These are phyloP conservation scores for Chenopodium formosanum DNA, from an alignment of 148 eudicot genomes.

Conservation along the genomic window DNA sequence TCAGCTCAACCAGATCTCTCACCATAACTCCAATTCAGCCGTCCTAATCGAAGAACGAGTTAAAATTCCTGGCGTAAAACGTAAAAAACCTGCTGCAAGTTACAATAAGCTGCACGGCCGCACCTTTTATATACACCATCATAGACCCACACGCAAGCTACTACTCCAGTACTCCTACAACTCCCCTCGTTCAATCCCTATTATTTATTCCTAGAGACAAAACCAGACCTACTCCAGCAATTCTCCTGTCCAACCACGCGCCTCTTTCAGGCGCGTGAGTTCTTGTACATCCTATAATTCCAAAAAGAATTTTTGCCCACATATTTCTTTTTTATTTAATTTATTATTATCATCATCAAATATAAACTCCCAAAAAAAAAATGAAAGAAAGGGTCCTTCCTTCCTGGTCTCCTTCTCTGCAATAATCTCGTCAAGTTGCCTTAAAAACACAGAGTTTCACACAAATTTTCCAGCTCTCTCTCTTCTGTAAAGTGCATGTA, in stretches of 20 bases:
- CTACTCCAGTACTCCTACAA: too few relatives aligned
- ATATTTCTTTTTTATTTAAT: neutral
- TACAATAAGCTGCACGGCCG: neutral
- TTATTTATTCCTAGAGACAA: conserved; percentile 7
- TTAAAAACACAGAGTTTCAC: conserved; percentile 5
- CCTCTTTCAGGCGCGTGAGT: too few relatives aligned
- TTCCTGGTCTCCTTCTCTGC: conserved; percentile 31
- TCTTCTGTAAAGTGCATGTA: conserved; percentile 27
- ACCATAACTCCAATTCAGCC: too few relatives aligned
- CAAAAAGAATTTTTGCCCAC: neutral
- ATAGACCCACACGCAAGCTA: conserved; percentile 21
- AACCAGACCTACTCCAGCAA: conserved; percentile 21
- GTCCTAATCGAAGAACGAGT: too few relatives aligned
- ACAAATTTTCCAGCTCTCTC: conserved; percentile 30
- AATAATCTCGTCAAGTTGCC: conserved; percentile 34
- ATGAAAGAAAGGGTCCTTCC: conserved; percentile 12
- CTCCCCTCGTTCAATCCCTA: neutral
- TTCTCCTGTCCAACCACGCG: neutral
- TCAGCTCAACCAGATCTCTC: too few relatives aligned
- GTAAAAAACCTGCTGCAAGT: neutral
- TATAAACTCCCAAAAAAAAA: neutral
- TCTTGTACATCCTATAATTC: neutral
- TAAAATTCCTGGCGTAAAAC: too few relatives aligned
- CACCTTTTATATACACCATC: neutral
- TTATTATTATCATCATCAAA: neutral